A percentile compares a stretch with the other conserved stretches of the same genome.
Evolutionary conservation across 345 rosid species (phyloP).

Genomic region (Gossypium stocksii): DNA sequence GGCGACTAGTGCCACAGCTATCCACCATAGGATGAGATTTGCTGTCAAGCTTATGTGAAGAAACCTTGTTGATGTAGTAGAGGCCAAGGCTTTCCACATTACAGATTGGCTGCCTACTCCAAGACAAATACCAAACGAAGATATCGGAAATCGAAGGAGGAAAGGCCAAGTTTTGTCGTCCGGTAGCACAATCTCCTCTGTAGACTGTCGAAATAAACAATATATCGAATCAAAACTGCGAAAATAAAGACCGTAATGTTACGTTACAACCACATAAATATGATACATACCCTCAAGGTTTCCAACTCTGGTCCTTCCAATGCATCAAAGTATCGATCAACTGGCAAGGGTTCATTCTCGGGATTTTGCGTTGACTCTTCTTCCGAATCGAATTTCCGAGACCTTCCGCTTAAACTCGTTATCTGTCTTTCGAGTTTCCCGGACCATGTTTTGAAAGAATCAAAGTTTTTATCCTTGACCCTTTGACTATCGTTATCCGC

Average conservation of each 20-base stretch:
- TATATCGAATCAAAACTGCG: neutral
- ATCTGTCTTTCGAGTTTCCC: conserved; percentile 78
- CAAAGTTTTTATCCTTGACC: conserved; percentile 52
- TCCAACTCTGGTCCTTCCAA: conserved; percentile 87
- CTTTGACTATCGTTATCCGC: neutral
- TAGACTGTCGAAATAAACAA: conserved; percentile 32
- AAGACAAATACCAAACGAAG: conserved; percentile 87
- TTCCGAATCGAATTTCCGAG: conserved; percentile 21
- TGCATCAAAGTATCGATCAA: conserved; percentile 79
- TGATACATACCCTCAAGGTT: conserved; percentile 55
- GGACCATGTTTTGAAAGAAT: conserved; percentile 86
- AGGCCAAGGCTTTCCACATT: conserved; percentile 78
- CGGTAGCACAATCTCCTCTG: conserved; percentile 70
- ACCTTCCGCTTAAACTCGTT: conserved; percentile 54
- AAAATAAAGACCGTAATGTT: neutral
- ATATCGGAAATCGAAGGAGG: conserved; percentile 67
- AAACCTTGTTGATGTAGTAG: conserved; percentile 54
- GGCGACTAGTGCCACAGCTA: conserved; percentile 49
- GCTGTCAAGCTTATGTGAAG: conserved; percentile 46
- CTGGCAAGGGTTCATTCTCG: conserved; percentile 50
- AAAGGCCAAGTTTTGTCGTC: conserved; percentile 85
- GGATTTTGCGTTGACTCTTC: conserved; percentile 18
- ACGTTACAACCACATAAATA: no score
- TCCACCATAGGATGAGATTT: conserved; percentile 67
- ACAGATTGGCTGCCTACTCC: conserved; percentile 92